A percentile compares a stretch with the other conserved stretches of the same genome.
phyloP scores from a whole-genome alignment of 768 basidiomycete species.

The Tubosaeta sp. region DNA sequence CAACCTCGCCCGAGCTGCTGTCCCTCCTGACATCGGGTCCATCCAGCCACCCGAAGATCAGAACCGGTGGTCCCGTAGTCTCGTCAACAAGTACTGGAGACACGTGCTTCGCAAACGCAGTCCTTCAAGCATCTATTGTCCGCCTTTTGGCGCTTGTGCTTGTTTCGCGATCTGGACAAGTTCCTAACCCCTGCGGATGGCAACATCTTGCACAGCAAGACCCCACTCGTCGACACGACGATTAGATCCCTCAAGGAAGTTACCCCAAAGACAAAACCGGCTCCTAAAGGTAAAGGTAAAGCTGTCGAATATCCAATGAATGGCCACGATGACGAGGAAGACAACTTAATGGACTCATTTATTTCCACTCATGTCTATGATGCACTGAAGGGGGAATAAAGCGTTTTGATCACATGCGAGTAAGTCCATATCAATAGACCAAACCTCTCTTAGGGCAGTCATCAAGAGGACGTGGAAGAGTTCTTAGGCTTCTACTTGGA shows the following conservation, averaged over 20 bases:
- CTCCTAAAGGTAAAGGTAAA: slow-evolving; percentile 36
- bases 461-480: slow-evolving; percentile 98
- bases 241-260: slow-evolving; percentile 80
- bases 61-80: slow-evolving; percentile 54
- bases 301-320: slow-evolving; percentile 32
- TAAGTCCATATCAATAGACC: slow-evolving; percentile 34
- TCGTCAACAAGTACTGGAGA: slow-evolving; percentile 85
- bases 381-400: slow-evolving; percentile 86
- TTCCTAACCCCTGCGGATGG: slow-evolving; percentile 35
- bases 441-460: slow-evolving; percentile 56
- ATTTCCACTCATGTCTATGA: slow-evolving; percentile 85
- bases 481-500: slow-evolving; percentile 98
- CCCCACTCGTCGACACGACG: slow-evolving; percentile 65
- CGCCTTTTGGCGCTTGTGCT: slow-evolving; percentile 74
- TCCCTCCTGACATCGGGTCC: slow-evolving; percentile 47
- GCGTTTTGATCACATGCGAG: slow-evolving; percentile 89
- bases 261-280: slow-evolving; percentile 21
- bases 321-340: slow-evolving; percentile 40
- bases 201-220: slow-evolving; percentile 28
- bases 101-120: slow-evolving; percentile 96
- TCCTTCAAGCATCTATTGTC: slow-evolving; percentile 89
- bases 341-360: slow-evolving; percentile 61
- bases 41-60: slow-evolving; percentile 35
- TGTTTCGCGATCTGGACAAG: slow-evolving; percentile 60
- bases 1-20: slow-evolving; percentile 44